Percentiles rank a stretch among this genome's conserved stretches.
These are phyloP conservation scores for Kazachstania bromeliacearum DNA, from an alignment of 805 yeast genomes.

Conservation along the genomic window DNA sequence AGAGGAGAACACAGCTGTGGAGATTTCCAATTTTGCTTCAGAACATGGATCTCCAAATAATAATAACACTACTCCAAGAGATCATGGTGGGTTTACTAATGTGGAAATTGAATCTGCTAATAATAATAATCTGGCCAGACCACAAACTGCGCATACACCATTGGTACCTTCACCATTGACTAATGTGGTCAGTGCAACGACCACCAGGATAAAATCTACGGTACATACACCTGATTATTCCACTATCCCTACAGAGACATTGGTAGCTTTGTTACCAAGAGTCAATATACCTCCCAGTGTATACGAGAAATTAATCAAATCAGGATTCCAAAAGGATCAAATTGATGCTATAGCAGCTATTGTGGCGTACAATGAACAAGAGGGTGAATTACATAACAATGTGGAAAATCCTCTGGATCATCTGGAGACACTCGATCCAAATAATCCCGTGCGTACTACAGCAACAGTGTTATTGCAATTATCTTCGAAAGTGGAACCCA, in stretches of 20 bases:
- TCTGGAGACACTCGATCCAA: slow-evolving; percentile 1
- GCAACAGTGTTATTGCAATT: neutral
- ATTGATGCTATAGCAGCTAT: slow-evolving; percentile 65
- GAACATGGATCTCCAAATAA: neutral
- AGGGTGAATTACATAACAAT: slow-evolving; percentile 10
- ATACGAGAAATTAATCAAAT: slow-evolving; percentile 47
- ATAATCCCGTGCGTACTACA: slow-evolving; percentile 1
- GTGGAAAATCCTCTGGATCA: neutral
- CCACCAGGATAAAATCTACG: slow-evolving; percentile 3
- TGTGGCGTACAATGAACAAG: slow-evolving; percentile 57
- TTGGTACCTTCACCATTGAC: slow-evolving; percentile 2
- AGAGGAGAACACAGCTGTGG: neutral
- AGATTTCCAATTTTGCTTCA: neutral
- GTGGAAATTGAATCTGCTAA: slow-evolving; percentile 8
- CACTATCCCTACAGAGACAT: slow-evolving; percentile 26
- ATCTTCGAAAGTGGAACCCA: neutral
- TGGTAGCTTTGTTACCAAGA: slow-evolving; percentile 42
- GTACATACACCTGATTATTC: slow-evolving; percentile 27
- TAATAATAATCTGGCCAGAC: neutral
- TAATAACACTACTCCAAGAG: neutral
- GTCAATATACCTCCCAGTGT: slow-evolving; percentile 71
- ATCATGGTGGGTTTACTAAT: slow-evolving; percentile 11
- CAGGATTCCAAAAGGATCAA: slow-evolving; percentile 60
- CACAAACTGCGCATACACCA: neutral
- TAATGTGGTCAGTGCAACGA: neutral